A percentile compares a stretch with the other conserved stretches of the same genome.
Evolutionary conservation across 257 asterid genomes (phyloP).

Genomic region (Perilla frutescens): DNA sequence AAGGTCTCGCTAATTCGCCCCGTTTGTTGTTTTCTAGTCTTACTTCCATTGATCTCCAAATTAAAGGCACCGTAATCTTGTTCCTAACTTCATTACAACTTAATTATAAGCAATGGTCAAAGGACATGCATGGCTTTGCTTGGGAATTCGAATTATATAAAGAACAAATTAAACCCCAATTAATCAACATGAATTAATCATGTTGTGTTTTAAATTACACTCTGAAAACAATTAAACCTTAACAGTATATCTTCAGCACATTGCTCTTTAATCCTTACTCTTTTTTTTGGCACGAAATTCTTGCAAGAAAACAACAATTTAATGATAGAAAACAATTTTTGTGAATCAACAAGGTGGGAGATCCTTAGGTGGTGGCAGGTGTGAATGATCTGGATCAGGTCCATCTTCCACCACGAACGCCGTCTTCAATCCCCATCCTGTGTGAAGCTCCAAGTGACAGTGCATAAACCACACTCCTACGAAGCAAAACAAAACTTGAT

Average conservation of each 20-base stretch:
- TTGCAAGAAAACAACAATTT: slow-evolving; percentile 20
- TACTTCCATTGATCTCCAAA: too few species aligned
- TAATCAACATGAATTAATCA: slow-evolving; percentile 6
- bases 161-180: slow-evolving; percentile 6
- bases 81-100: too few species aligned
- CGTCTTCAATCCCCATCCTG: slow-evolving; percentile 70
- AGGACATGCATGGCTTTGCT: too few species aligned
- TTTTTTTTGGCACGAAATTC: slow-evolving; percentile 18
- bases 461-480: slow-evolving; percentile 84
- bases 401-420: slow-evolving; percentile 76
- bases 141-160: not conserved
- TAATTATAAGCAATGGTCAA: too few species aligned
- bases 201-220: slow-evolving; percentile 14
- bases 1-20: too few species aligned
- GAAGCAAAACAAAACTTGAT: not conserved
- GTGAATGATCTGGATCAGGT: slow-evolving; percentile 48
- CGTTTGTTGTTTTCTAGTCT: too few species aligned
- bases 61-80: too few species aligned
- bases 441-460: slow-evolving; percentile 73
- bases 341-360: slow-evolving; percentile 57
- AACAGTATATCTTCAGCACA: not conserved
- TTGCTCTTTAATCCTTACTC: slow-evolving; percentile 12
- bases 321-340: not conserved
- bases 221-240: slow-evolving; percentile 1
- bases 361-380: slow-evolving; percentile 71